Evolutionary conservation across 2,329 filamentous ascomycete species (phyloP).

Genomic region (Plectosphaerella plurivora): DNA sequence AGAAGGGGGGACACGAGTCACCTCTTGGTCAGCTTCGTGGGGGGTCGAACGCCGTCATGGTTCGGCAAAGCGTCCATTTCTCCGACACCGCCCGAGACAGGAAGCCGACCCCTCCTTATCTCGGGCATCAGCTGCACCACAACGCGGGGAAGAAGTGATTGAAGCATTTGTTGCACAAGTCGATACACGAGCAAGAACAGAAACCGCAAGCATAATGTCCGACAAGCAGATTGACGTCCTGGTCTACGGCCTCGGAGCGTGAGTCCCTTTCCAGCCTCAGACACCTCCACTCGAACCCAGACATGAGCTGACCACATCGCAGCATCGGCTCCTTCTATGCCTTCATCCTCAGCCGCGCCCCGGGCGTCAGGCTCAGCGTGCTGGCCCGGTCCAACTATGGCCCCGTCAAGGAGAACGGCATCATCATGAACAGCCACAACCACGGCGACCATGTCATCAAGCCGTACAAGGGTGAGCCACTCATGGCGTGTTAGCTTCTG

Average conservation of each 20-base stretch:
- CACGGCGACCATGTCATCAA: constrained; percentile 50
- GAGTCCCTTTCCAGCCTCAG: too few species aligned
- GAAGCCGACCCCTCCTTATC: too few species aligned
- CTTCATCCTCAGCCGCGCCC: constrained; percentile 41
- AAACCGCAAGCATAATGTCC: constrained; percentile 3
- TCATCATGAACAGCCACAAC: constrained; percentile 47
- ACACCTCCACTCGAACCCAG: too few species aligned
- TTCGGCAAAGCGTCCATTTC: too few species aligned
- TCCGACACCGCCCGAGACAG: too few species aligned
- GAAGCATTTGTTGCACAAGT: too few species aligned
- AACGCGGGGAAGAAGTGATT: too few species aligned
- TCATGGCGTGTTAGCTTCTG: background rate
- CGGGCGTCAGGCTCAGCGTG: constrained; percentile 48
- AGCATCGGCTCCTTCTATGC: constrained; percentile 56
- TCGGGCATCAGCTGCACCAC: too few species aligned
- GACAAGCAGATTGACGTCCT: constrained; percentile 27
- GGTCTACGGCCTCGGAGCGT: constrained; percentile 51
- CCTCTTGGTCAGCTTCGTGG: too few species aligned
- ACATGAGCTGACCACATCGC: constrained; percentile 24
- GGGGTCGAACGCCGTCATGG: too few species aligned
- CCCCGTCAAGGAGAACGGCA: constrained; percentile 46
- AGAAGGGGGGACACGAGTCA: too few species aligned
- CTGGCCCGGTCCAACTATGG: constrained; percentile 58
- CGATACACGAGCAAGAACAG: too few species aligned
- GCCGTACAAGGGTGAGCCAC: constrained; percentile 33